phyloP scores from a whole-genome alignment of 768 basidiomycete species.

The Tulasnella sp. region DNA sequence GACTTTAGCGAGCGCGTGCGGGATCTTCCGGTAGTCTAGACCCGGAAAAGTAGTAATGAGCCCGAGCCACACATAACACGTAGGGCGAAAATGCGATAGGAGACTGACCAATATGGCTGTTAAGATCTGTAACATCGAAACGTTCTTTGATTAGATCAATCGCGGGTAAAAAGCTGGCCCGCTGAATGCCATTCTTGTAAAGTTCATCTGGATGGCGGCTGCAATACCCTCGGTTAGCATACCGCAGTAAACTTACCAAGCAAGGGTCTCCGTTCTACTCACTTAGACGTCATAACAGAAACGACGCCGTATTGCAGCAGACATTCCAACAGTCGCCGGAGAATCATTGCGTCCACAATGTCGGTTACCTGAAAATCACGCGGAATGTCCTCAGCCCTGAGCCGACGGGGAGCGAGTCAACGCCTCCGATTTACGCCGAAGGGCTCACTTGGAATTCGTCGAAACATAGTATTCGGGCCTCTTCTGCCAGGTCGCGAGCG shows the following conservation, averaged over 20 bases:
- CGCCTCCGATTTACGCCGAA: constrained; percentile 16
- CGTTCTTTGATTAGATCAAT: constrained; percentile 89
- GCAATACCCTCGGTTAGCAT: constrained; percentile 12
- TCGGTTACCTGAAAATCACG: constrained; percentile 73
- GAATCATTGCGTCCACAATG: constrained; percentile 98
- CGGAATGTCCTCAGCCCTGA: constrained; percentile 29
- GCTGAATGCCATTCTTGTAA: constrained; percentile 98
- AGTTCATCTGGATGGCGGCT: constrained; percentile 97
- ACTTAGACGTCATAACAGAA: constrained; percentile 98
- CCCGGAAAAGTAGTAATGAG: constrained; percentile 30
- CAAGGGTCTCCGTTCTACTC: constrained; percentile 42
- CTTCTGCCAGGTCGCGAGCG: constrained; percentile 80
- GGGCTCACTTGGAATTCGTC: constrained; percentile 91
- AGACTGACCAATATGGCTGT: constrained; percentile 85
- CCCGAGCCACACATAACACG: not conserved
- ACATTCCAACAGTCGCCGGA: constrained; percentile 85
- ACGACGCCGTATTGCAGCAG: constrained; percentile 87
- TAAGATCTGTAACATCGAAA: constrained; percentile 87
- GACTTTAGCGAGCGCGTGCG: constrained; percentile 89
- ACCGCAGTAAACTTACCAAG: not conserved
- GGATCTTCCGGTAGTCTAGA: constrained; percentile 87
- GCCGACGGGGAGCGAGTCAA: constrained; percentile 29
- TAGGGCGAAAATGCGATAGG: not conserved
- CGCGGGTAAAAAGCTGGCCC: constrained; percentile 90
- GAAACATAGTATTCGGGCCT: constrained; percentile 88